phyloP scores from a whole-genome alignment of 192 early-diverging fungal species.

The Endogone sp. region DNA sequence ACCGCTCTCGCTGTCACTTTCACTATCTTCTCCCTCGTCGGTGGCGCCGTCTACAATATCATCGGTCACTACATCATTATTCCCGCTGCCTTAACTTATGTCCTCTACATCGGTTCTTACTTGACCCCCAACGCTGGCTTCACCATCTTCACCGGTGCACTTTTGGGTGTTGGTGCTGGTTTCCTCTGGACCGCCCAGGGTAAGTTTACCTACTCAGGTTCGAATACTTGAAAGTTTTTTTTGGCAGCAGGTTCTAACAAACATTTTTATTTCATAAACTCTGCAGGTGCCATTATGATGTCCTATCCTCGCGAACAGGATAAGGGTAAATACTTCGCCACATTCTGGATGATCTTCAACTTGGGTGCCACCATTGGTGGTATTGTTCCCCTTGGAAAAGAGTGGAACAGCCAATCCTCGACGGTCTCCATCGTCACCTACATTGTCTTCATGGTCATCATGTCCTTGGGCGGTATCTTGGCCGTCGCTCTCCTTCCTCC shows the following conservation, averaged over 20 bases:
- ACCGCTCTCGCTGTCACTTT: conserved; percentile 78
- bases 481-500: conserved; percentile 56
- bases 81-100: conserved; percentile 63
- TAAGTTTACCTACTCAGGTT: not conserved
- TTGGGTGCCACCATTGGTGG: conserved; percentile 79
- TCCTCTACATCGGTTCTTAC: conserved; percentile 78
- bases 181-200: conserved; percentile 51
- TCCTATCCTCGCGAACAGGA: conserved; percentile 80
- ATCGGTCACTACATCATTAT: conserved; percentile 70
- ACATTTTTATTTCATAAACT: not conserved
- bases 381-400: conserved; percentile 66
- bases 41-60: conserved; percentile 76
- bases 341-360: conserved; percentile 88
- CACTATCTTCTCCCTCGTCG: conserved; percentile 70
- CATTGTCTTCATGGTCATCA: conserved; percentile 66
- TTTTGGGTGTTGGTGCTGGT: conserved; percentile 82
- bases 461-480: conserved; percentile 55
- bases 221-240: no score
- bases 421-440: conserved; percentile 68
- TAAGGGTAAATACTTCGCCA: conserved; percentile 77
- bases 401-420: conserved; percentile 49
- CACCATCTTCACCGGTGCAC: conserved; percentile 68
- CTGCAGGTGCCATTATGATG: conserved; percentile 81
- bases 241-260: no score
- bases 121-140: conserved; percentile 53